These are phyloP conservation scores for Debaryomyces maramus DNA, from an alignment of 805 yeast genomes.

Conservation along the genomic window DNA sequence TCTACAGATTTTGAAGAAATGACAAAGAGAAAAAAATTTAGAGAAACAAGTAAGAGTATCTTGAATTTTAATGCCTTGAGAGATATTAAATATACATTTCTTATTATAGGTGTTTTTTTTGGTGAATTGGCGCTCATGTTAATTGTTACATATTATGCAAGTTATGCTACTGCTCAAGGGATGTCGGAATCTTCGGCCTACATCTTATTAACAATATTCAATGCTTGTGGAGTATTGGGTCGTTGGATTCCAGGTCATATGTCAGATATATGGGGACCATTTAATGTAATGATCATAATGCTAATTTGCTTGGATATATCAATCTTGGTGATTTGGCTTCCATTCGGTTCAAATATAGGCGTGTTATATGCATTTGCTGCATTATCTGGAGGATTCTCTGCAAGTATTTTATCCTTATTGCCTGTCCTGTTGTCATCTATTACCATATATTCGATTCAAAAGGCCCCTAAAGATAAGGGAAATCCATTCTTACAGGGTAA, in stretches of 20 bases:
- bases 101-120: slow-evolving; percentile 32
- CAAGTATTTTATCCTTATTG: slow-evolving; percentile 34
- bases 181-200: slow-evolving; percentile 27
- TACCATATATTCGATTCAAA: neutral
- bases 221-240: slow-evolving; percentile 31
- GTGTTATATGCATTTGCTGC: slow-evolving; percentile 34
- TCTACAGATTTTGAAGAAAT: slow-evolving; percentile 1
- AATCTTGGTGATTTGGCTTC: slow-evolving; percentile 33
- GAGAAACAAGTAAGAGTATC: slow-evolving; percentile 2
- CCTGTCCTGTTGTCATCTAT: slow-evolving; percentile 29
- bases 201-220: slow-evolving; percentile 28
- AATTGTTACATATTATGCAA: slow-evolving; percentile 32
- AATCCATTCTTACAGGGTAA: neutral
- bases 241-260: slow-evolving; percentile 31
- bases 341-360: slow-evolving; percentile 26
- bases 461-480: neutral
- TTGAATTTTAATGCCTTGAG: slow-evolving; percentile 12
- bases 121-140: slow-evolving; percentile 30
- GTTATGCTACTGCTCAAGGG: slow-evolving; percentile 35
- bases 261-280: slow-evolving; percentile 29
- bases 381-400: slow-evolving; percentile 35
- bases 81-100: slow-evolving; percentile 23
- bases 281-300: slow-evolving; percentile 35
- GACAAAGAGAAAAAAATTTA: slow-evolving; percentile 3
- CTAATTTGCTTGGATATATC: slow-evolving; percentile 22